Evolutionary conservation across 2,329 filamentous ascomycete species (phyloP).

Genomic region (Teratosphaeriaceae sp.): DNA sequence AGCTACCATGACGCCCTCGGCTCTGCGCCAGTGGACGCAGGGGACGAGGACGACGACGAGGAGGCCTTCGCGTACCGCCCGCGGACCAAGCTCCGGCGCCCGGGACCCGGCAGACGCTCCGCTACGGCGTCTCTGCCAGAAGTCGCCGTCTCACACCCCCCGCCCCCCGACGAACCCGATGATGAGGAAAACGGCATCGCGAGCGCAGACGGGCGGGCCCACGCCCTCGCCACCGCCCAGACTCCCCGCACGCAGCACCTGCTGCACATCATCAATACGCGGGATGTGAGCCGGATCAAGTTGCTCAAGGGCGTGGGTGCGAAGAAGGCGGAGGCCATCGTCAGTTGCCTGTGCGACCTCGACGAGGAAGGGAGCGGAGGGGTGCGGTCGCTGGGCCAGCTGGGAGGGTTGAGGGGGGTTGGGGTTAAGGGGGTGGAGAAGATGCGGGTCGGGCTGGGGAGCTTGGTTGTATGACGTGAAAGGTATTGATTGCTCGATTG

Average conservation of each 20-base stretch:
- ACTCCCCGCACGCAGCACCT: constrained; percentile 57
- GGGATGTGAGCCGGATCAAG: constrained; percentile 59
- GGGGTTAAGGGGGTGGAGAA: constrained; percentile 46
- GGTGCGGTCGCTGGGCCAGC: constrained; percentile 35
- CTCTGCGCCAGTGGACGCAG: no score
- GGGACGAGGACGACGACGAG: constrained; percentile 31
- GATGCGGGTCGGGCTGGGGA: constrained; percentile 37
- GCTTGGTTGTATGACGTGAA: no score
- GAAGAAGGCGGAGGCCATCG: constrained; percentile 58
- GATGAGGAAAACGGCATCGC: constrained; percentile 23
- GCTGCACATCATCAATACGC: constrained; percentile 66
- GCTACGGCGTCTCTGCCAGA: constrained; percentile 8
- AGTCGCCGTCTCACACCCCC: constrained; percentile 9
- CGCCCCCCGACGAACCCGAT: constrained; percentile 12
- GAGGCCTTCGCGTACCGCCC: constrained; percentile 34
- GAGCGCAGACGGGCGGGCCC: constrained; percentile 28
- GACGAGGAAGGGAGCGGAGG: constrained; percentile 28
- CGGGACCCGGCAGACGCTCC: constrained; percentile 10
- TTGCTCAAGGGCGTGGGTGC: constrained; percentile 63
- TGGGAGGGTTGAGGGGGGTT: constrained; percentile 43
- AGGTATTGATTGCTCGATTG: no score
- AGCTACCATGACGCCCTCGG: constrained; percentile 32
- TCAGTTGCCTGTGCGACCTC: constrained; percentile 42
- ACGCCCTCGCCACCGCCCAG: constrained; percentile 20
- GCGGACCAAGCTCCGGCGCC: constrained; percentile 30